Base-by-base conservation (phyloP, 2,329 filamentous ascomycete species). In the Verticillium nubilum region DNA sequence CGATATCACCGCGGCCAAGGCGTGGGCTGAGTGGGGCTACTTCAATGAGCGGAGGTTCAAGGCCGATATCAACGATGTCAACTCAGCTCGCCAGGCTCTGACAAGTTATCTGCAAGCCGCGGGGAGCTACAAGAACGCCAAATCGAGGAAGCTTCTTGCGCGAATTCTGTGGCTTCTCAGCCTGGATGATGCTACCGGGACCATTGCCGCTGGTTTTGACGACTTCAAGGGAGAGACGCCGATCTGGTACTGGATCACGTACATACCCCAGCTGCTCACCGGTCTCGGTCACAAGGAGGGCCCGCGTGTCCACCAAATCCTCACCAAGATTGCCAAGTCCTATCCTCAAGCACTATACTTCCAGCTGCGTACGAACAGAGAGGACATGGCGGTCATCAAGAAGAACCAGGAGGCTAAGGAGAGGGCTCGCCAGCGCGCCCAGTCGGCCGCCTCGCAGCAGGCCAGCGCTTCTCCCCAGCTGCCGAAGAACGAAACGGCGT, bases 161-260 rank as follows among this genome's bases (percentile, higher is more conserved):
- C 87, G 95, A 47, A 96, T 99, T 56, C 80, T 99, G 55, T 99
- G 95, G 95, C 81, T 99, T 53, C 83, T 99, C 52, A 98, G 94
- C 73, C 80, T 99, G 65, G 95, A 99, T 69, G 92, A 97, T 68
- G 82, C 90, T 0, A 91, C 92, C 70, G 91, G 91, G 13, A 88
- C 85, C 37, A 88, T 99, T 61, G 89, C 91, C 0, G 82, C 86
- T 67, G 92, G 94, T 13, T 99, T 97, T 66, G 92, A 97, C 65
- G 91, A 94, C 66, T 99, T 95, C 78, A 97, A 98, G 79, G 95
- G 95, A 57, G 96, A 99, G 67, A 96, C 92, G 2, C 92, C 93
- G 0, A 92, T 96, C 13, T 99, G 95, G 95, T 99, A 98, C 76
- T 99, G 95, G 95, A 97, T 98, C 66, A 98, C 94, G 0, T 99